Evolutionary conservation across 2,329 filamentous ascomycete species (phyloP).

Genomic region (Elsinoe australis): DNA sequence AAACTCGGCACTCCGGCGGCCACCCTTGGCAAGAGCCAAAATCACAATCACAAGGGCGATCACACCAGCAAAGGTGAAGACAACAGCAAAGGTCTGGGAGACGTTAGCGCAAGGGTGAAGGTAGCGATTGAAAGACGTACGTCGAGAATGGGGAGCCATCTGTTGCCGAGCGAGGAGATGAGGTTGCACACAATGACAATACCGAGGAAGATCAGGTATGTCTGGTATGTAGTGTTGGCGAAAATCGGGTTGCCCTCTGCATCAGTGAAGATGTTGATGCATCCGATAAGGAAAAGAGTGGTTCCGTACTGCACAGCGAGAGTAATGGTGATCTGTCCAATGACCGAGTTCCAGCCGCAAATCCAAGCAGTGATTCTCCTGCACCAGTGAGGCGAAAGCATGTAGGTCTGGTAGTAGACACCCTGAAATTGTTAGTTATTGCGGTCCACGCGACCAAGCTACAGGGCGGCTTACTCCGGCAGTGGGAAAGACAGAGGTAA

Average conservation of each 20-base stretch:
- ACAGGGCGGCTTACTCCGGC: too few species aligned
- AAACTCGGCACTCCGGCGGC: constrained; percentile 54
- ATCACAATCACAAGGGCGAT: constrained; percentile 56
- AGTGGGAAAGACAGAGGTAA: constrained; percentile 59
- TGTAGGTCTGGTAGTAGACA: constrained; percentile 73
- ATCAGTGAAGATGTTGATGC: constrained; percentile 49
- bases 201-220: constrained; percentile 43
- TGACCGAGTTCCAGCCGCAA: constrained; percentile 65
- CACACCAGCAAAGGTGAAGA: constrained; percentile 66
- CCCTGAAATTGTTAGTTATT: too few species aligned
- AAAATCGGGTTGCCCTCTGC: constrained; percentile 41
- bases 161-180: constrained; percentile 47
- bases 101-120: constrained; percentile 3
- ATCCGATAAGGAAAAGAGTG: constrained; percentile 47
- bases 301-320: constrained; percentile 73
- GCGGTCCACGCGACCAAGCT: too few species aligned
- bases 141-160: constrained; percentile 53
- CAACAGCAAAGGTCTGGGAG: constrained; percentile 60
- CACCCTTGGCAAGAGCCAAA: constrained; percentile 60
- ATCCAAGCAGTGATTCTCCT: constrained; percentile 61
- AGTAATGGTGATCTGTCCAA: constrained; percentile 65
- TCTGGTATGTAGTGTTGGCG: constrained; percentile 38
- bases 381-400: constrained; percentile 56
- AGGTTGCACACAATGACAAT: constrained; percentile 45
- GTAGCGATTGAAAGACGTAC: constrained; percentile 42